These are phyloP conservation scores for Pisolithus orientalis DNA, from an alignment of 768 basidiomycete species.

Conservation along the genomic window DNA sequence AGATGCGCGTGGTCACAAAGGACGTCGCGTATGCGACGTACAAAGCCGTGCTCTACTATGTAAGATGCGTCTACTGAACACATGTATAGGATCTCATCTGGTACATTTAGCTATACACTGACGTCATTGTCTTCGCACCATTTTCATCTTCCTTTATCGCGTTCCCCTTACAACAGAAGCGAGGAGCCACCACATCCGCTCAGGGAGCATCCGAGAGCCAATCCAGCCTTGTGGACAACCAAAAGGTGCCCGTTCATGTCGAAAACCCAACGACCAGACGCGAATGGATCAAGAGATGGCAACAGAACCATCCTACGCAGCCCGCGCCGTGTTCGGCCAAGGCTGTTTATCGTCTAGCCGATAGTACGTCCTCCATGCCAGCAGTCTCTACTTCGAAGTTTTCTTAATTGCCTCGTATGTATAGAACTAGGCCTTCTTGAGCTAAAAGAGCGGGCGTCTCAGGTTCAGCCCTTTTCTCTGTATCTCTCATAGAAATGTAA, in stretches of 20 bases:
- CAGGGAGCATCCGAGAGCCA: slow-evolving; percentile 31
- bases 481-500: not conserved
- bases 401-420: not conserved
- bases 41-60: slow-evolving; percentile 71
- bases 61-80: slow-evolving; percentile 26
- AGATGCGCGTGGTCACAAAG: slow-evolving; percentile 45
- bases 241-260: slow-evolving; percentile 3
- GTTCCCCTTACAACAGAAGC: slow-evolving; percentile 14
- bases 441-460: slow-evolving; percentile 67
- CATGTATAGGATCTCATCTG: not conserved
- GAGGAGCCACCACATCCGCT: slow-evolving; percentile 1
- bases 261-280: slow-evolving; percentile 35
- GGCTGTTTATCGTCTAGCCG: slow-evolving; percentile 77
- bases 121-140: slow-evolving; percentile 78
- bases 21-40: slow-evolving; percentile 62
- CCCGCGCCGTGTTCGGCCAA: slow-evolving; percentile 80
- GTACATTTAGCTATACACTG: slow-evolving; percentile 66
- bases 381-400: not conserved
- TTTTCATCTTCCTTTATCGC: slow-evolving; percentile 61
- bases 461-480: slow-evolving; percentile 17
- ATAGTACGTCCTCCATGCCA: slow-evolving; percentile 45
- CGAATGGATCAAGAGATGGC: slow-evolving; percentile 76
- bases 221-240: slow-evolving; percentile 23
- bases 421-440: slow-evolving; percentile 68
- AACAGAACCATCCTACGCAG: slow-evolving; percentile 47